A percentile compares a stretch with the other conserved stretches of the same genome.
Conservation (phyloP, 1,284 basidiomycete species). For the Entoloma clypeatum region DNA sequence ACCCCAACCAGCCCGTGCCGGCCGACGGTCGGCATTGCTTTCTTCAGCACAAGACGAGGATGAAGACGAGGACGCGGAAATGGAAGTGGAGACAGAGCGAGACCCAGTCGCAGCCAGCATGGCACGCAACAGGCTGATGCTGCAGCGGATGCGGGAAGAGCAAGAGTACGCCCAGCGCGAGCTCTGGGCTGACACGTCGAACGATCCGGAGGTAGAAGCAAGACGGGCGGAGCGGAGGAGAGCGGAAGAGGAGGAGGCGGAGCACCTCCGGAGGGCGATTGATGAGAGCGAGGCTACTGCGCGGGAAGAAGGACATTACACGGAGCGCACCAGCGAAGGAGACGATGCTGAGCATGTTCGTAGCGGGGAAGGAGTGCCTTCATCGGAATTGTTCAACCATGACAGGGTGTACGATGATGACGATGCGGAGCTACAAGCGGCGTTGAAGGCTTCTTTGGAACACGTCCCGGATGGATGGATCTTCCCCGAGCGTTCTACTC, state of each 20-base stretch:
- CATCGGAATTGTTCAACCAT: not conserved
- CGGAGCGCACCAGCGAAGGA: constrained; percentile 36
- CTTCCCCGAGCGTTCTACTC: constrained; percentile 24
- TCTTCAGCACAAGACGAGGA: constrained; percentile 13
- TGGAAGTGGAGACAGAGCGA: constrained; percentile 21
- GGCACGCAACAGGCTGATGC: constrained; percentile 57
- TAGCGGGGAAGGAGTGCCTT: not conserved
- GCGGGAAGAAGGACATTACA: constrained; percentile 28
- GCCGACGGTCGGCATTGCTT: constrained; percentile 10
- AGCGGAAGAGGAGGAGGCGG: constrained; percentile 53
- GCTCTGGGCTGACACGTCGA: constrained; percentile 43
- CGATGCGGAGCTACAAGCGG: constrained; percentile 82
- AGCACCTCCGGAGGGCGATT: constrained; percentile 58
- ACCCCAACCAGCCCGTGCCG: constrained; percentile 3
- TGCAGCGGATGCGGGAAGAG: constrained; percentile 63
- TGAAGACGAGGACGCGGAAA: not conserved
- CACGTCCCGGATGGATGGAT: constrained; percentile 53
- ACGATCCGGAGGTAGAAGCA: constrained; percentile 25
- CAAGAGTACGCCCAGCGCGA: constrained; percentile 68
- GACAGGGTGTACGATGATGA: constrained; percentile 76
- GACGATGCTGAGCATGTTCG: constrained; percentile 14
- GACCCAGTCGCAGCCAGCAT: constrained; percentile 67
- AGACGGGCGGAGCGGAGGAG: constrained; percentile 27
- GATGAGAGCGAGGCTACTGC: constrained; percentile 60
- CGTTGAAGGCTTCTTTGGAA: constrained; percentile 78